Base-by-base conservation (phyloP, 306 rosid genomes). In the Mimosa bimucronata region DNA sequence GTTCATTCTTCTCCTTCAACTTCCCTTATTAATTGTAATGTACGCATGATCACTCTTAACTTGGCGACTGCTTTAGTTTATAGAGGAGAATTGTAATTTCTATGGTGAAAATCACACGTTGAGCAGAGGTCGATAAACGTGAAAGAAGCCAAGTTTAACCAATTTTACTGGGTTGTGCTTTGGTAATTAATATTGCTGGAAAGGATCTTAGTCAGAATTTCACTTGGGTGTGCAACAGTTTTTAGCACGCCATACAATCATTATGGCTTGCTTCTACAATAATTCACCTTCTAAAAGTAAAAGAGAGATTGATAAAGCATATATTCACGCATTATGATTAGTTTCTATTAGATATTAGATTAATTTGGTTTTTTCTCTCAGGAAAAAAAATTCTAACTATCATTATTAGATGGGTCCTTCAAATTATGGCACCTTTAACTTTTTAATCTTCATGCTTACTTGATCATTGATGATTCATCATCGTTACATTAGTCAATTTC, bases 341-440 rank as follows among this genome's bases (percentile, higher is more conserved):
- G 78, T 48, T 31, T 34, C 62, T n/a, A 23, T 62, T 66, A 67
- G n/a, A n/a, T n/a, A 21, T 62, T 65, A 64, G 74, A 75, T 74
- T 69, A 58, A 40, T 75, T 81, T 52, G 82, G 82, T 57, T 79
- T 83, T 55, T 52, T 53, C 61, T n/a, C 85, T 82, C 87, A 80
- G 81, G 69, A 83, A 82, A 79, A 84, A 72, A 82, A 84, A 88
- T 86, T 88, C 81, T 74, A 42, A 82, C 50, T 77, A 83, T 89
- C 78, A 85, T 89, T 76, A 85, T n/a, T 34, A 31, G 28, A 84
- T 74, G 85, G 87, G 86, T 34, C 87, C 75, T 37, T 46, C 11
- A 55, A 58, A 82, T 89, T 66, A 81, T 84, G 86, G 67, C 73
- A 77, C 50, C 85, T 81, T 81, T 73, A 74, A 81, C 80, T 74